Conservation (phyloP, 345 rosid genomes). For the Cochlearia excelsa region DNA sequence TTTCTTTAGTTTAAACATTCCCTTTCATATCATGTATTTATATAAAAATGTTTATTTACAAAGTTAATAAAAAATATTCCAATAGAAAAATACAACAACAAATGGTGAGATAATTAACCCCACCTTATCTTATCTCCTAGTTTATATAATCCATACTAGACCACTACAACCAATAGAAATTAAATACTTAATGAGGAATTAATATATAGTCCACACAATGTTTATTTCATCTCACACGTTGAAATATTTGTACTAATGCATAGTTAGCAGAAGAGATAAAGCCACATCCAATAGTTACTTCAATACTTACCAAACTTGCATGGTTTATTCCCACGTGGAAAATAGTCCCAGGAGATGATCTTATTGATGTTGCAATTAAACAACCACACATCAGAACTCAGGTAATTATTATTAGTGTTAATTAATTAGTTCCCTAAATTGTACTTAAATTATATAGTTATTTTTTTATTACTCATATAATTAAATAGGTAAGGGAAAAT, state of each 20-base stretch:
- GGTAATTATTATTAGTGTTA: conserved; percentile 36
- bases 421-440: conserved; percentile 3
- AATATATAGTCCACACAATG: too few relatives aligned
- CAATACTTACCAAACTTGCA: conserved; percentile 43
- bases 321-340: conserved; percentile 69
- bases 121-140: neutral
- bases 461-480: neutral
- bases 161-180: neutral
- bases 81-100: too few relatives aligned
- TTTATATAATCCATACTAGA: neutral
- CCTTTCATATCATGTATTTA: too few relatives aligned
- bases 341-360: conserved; percentile 52
- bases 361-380: conserved; percentile 63
- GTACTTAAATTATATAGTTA: neutral
- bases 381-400: conserved; percentile 55
- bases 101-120: conserved; percentile 1
- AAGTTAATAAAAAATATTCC: too few relatives aligned
- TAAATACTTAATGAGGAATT: too few relatives aligned
- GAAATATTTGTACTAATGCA: too few relatives aligned
- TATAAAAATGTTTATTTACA: too few relatives aligned
- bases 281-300: conserved; percentile 46
- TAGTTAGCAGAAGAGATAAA: conserved; percentile 68
- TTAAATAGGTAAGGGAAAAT: conserved; percentile 59
- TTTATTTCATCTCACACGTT: too few relatives aligned
- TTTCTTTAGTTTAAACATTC: too few relatives aligned